A percentile compares a stretch with the other conserved stretches of the same genome.
These are phyloP conservation scores for Apiotrichum gamsii DNA, from an alignment of 1,284 basidiomycete species.

Conservation along the genomic window DNA sequence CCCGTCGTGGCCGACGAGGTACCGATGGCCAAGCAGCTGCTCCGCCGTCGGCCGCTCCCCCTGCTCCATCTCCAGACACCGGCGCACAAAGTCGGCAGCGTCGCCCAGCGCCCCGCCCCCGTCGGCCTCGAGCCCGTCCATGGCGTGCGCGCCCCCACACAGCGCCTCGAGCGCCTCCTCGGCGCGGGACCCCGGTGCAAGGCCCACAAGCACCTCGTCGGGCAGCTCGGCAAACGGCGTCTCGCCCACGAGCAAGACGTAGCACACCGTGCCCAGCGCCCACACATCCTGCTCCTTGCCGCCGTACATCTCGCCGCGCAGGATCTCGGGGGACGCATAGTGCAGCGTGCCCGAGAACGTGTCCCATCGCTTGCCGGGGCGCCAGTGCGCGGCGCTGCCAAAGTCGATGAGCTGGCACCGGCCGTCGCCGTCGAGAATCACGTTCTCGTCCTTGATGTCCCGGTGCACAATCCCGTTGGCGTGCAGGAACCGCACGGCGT, in stretches of 20 bases:
- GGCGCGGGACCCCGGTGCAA: constrained; percentile 27
- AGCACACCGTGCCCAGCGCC: constrained; percentile 97
- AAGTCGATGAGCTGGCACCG: constrained; percentile 93
- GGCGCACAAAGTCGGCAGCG: constrained; percentile 43
- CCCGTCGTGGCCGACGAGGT: constrained; percentile 34
- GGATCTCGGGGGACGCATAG: constrained; percentile 94
- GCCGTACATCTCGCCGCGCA: constrained; percentile 86
- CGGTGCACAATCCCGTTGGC: constrained; percentile 90
- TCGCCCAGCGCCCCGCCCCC: constrained; percentile 42
- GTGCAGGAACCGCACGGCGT: constrained; percentile 86
- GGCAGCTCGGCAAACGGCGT: constrained; percentile 69
- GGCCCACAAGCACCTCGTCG: constrained; percentile 40
- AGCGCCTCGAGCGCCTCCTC: constrained; percentile 30
- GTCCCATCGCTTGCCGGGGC: constrained; percentile 89
- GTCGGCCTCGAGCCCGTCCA: constrained; percentile 40
- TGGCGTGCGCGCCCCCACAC: constrained; percentile 28
- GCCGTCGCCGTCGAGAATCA: constrained; percentile 53
- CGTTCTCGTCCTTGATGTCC: constrained; percentile 98
- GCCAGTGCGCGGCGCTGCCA: constrained; percentile 58
- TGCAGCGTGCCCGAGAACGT: constrained; percentile 80
- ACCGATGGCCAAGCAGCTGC: constrained; percentile 36
- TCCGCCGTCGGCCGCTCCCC: constrained; percentile 42
- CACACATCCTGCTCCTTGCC: constrained; percentile 98
- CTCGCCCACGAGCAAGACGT: constrained; percentile 90
- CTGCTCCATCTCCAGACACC: constrained; percentile 40